Evolutionary conservation across 2,329 filamentous ascomycete genomes (phyloP), one percentile per base, ranked within the genome.

Genomic region (Diplodia sapinea): DNA sequence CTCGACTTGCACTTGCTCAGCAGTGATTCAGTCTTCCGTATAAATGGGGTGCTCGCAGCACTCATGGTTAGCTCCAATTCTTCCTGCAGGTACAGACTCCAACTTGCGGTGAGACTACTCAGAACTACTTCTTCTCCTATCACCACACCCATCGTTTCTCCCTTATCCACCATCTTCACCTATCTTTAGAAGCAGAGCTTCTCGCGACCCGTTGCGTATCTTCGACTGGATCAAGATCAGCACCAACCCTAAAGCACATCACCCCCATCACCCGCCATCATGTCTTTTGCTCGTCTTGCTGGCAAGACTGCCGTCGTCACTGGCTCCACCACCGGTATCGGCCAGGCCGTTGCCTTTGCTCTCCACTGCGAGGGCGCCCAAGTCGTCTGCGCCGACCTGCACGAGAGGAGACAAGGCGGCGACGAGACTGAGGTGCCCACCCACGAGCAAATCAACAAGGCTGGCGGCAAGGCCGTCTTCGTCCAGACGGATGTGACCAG

Each of bases 261-360:
- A 52, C 31, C 59, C 33, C n/a, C 47, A 26, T 50, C 47, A 13
- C 23, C 26, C 31, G 17, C 13, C 8, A 64, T 29, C 47, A 52
- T 54, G 61, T 54, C 61, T 31, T 66, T 52, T 8, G 38, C 38
- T 50, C 64, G 64, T 40, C 66, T 68, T 43, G 31, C 50, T 38
- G 50, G 40, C 8, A 73, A 74, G 66, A 70, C 76, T 15, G 74
- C 75, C 12, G 70, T 78, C 23, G 69, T 79, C 15, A 78, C 76
- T 68, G 75, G 75, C 66, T 74, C 74, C 8, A 72, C 77, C 66
- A 70, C 72, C 54, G 76, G 76, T 33, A 74, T 77, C 43, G 76
- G 75, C 55, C 71, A 73, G 71, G 77, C 77, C 38, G 63, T 68
- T 29, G 59, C 67, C 26, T 62, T 68, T 11, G 31, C 54, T 15